Evolutionary conservation across 2,329 filamentous ascomycete species (phyloP), one percentile per base, ranked within the genome.

Genomic region (Pseudogymnoascus sp.): DNA sequence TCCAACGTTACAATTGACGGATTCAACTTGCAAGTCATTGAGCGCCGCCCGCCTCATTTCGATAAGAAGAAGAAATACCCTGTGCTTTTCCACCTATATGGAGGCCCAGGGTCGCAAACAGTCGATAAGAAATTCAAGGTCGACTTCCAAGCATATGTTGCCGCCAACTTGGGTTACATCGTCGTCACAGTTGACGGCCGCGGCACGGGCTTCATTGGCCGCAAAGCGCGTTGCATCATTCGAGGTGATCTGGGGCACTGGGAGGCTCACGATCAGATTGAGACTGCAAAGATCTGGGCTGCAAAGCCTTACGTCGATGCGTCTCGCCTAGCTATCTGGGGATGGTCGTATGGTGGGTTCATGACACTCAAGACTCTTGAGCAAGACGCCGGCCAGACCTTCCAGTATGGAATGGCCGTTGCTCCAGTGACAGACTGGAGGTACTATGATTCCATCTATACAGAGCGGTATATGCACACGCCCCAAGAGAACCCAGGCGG

Each of bases 401-500:
- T 97, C 78, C 87, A 87, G 66, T 99, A 99, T 73, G 95, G 94
- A 68, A 96, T 99, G 89, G 92, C 95, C 5, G 95, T 99, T 59
- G 94, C 94, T 1, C 94, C 94, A 15, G 94, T 99, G n/a, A 97
- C 93, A 0, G 92, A 99, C 74, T 99, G 94, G 94, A 83, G 89
- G 62, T 96, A 89, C 75, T 99, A 99, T 76, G 90, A 97, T 76
- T 90, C 86, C 63, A 87, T 97, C 69, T 97, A 97, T 77, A 95
- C 92, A 0, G 92, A 97, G 76, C 86, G 94, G 36, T 99, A 97
- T 76, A 99, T 99, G 95, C 88, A 92, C 71, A 96, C 87, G 0
- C 94, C 94, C 1, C 86, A 95, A 71, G 80, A 89, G 70, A 99
- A 99, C 71, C 75, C 77, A 0, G 76, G 71, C 0, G 94, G 94